These are phyloP conservation scores for Flueggea neowawraea DNA, from an alignment of 441 rosid genomes.

Conservation along the genomic window DNA sequence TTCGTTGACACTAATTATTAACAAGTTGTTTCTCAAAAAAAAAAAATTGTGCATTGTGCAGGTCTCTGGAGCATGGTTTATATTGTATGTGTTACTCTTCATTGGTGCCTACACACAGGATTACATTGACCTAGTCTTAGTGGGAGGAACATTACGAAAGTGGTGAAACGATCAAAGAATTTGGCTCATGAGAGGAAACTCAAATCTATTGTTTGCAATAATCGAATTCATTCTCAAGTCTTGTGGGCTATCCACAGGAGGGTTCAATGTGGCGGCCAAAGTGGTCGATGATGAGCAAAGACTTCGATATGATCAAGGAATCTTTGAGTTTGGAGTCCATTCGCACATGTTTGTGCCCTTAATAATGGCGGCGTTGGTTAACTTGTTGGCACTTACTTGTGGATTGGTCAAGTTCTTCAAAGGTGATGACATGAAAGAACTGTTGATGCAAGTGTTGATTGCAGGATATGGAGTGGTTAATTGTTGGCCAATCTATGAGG, in stretches of 20 bases:
- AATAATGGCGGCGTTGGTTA: constrained; percentile 42
- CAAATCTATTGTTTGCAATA: constrained; percentile 37
- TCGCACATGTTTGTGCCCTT: constrained; percentile 49
- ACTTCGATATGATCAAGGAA: constrained; percentile 50
- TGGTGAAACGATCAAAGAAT: constrained; percentile 86
- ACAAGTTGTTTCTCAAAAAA: too few relatives aligned
- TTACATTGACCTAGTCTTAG: constrained; percentile 32
- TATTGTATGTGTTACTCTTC: constrained; percentile 52
- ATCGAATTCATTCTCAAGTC: constrained; percentile 41
- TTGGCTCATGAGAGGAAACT: constrained; percentile 47
- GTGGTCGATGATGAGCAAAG: constrained; percentile 39
- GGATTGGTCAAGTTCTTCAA: constrained; percentile 19
- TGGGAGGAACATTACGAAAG: constrained; percentile 34
- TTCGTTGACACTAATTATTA: too few relatives aligned
- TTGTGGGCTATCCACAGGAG: constrained; percentile 33
- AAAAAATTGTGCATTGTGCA: constrained; percentile 12
- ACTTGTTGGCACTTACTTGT: constrained; percentile 30
- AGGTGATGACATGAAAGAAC: constrained; percentile 15
- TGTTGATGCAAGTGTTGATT: constrained; percentile 31
- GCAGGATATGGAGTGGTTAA: constrained; percentile 45
- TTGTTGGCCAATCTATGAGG: constrained; percentile 58
- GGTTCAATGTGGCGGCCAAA: constrained; percentile 56
- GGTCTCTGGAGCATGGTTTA: constrained; percentile 53
- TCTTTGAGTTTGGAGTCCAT: constrained; percentile 48
- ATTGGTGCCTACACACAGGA: constrained; percentile 60